Conservation (phyloP, 495 filamentous ascomycete species). For the Annulohypoxylon nitens region DNA sequence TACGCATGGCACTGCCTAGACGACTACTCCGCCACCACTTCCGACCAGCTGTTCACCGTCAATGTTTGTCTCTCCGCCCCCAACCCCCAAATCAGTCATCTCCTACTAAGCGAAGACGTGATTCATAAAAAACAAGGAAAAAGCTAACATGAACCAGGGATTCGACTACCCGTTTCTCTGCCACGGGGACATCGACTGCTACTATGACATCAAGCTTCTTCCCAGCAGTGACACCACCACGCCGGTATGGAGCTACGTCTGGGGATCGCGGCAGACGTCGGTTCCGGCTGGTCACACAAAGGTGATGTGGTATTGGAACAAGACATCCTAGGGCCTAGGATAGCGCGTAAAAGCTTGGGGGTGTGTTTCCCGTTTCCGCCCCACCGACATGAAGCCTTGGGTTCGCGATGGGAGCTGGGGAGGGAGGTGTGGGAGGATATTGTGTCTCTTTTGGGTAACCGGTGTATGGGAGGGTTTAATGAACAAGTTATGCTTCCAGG, state of each 20-base stretch:
- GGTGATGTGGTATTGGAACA: conserved; percentile 52
- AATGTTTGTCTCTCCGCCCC: conserved; percentile 16
- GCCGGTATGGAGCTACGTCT: conserved; percentile 53
- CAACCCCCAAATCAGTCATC: background rate
- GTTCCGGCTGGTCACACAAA: conserved; percentile 50
- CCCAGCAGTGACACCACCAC: conserved; percentile 15
- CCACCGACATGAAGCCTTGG: background rate
- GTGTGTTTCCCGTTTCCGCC: background rate
- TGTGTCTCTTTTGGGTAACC: conserved; percentile 5
- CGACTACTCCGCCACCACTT: background rate
- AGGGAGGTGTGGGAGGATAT: background rate
- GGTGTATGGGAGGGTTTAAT: conserved; percentile 8
- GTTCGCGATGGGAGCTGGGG: background rate
- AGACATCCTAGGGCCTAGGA: background rate
- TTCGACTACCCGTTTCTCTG: conserved; percentile 52
- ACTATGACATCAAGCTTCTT: conserved; percentile 48
- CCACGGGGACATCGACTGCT: conserved; percentile 53
- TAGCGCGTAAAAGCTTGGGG: background rate
- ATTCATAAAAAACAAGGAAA: background rate
- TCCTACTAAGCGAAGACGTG: background rate
- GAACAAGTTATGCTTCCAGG: background rate
- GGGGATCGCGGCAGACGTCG: conserved; percentile 50
- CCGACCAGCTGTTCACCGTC: conserved; percentile 51
- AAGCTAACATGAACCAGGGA: conserved; percentile 42
- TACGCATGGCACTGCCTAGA: conserved; percentile 49